phyloP scores from a whole-genome alignment of 2,329 filamentous ascomycete genomes.

The Diaporthe vexans region DNA sequence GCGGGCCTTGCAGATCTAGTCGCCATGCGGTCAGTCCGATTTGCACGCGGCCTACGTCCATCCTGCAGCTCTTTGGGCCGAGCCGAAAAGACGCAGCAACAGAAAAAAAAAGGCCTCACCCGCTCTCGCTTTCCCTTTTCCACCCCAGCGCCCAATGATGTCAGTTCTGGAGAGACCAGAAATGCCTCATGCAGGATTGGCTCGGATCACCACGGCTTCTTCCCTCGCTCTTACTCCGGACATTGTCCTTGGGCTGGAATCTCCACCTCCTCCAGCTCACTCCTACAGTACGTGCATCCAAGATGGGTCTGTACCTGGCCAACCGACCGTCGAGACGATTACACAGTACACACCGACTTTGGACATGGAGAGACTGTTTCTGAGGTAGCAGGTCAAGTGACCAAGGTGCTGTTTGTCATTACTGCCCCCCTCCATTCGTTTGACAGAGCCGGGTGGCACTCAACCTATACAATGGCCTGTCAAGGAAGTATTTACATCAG shows the following conservation, averaged over 20 bases:
- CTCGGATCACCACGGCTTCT: conserved; percentile 38
- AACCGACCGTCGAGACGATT: not conserved
- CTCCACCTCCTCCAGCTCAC: conserved; percentile 30
- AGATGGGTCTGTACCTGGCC: not conserved
- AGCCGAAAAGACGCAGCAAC: conserved; percentile 3
- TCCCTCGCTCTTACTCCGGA: conserved; percentile 40
- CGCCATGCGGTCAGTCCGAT: conserved; percentile 35
- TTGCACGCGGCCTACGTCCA: conserved; percentile 18
- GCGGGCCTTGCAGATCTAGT: conserved; percentile 23
- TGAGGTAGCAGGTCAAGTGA: not conserved
- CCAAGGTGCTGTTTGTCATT: not conserved
- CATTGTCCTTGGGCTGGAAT: conserved; percentile 30
- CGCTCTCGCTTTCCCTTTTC: conserved; percentile 9
- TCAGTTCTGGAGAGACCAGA: conserved; percentile 28
- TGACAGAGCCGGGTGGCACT: conserved; percentile 6
- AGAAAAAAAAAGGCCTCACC: conserved; percentile 37
- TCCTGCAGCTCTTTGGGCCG: conserved; percentile 23
- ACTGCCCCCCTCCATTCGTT: not conserved
- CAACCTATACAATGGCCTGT: conserved; percentile 23
- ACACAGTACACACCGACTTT: conserved; percentile 36
- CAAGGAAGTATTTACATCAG: conserved; percentile 10
- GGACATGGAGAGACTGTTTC: not conserved
- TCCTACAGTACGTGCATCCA: not conserved
- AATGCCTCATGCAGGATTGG: conserved; percentile 38
- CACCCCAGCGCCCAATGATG: conserved; percentile 35